phyloP scores from a whole-genome alignment of 1,139 yeast species.

The Yamadazyma epiphylla region DNA sequence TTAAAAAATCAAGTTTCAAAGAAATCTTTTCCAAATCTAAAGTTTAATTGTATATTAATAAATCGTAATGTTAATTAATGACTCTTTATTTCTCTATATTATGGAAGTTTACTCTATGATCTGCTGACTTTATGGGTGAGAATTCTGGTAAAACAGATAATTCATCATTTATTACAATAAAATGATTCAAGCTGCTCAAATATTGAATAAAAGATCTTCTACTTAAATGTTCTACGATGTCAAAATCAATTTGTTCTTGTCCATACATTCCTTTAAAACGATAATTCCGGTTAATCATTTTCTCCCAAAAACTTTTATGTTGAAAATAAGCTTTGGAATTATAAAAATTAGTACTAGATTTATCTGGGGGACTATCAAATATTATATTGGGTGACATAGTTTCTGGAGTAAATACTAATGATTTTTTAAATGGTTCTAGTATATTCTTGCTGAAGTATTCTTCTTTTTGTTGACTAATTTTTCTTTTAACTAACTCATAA shows the following conservation, averaged over 20 bases:
- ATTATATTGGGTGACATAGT: slow-evolving; percentile 18
- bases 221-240: slow-evolving; percentile 19
- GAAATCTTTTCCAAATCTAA: no score
- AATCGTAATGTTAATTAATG: no score
- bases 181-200: no score
- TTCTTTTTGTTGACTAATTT: slow-evolving; percentile 20
- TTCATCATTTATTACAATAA: no score
- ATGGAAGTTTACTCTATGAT: no score
- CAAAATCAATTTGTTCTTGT: slow-evolving; percentile 30
- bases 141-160: no score
- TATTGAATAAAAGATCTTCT: no score
- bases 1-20: no score
- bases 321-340: slow-evolving; percentile 22
- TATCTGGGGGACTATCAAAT: slow-evolving; percentile 18
- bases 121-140: no score
- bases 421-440: slow-evolving; percentile 32
- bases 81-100: no score
- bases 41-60: no score
- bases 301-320: slow-evolving; percentile 48
- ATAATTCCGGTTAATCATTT: slow-evolving; percentile 41
- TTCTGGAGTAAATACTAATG: slow-evolving; percentile 5
- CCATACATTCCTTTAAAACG: slow-evolving; percentile 28
- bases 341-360: slow-evolving; percentile 23
- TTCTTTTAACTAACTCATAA: slow-evolving; percentile 32
- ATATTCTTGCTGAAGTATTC: slow-evolving; percentile 27